Base-by-base conservation (phyloP, 768 basidiomycete genomes). In the Coprinopsis marcescibilis region DNA sequence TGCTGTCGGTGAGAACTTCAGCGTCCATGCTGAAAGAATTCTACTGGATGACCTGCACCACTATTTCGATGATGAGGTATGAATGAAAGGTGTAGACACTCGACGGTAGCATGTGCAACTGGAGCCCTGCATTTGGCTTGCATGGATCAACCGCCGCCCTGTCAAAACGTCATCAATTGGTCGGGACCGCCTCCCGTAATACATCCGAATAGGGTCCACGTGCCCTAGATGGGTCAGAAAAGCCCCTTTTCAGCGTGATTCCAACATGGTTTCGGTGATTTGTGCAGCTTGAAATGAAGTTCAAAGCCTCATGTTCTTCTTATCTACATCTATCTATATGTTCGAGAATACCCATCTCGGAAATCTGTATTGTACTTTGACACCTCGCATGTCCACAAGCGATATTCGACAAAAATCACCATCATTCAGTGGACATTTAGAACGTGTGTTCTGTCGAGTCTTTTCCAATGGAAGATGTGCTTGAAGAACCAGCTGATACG, bases 391-490 rank as follows among this genome's bases (percentile, higher is more conserved):
- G n/a, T n/a, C n/a, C n/a, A n/a, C 29, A 32, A 32, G 29, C 3
- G 43, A 38, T 3, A 14, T 39, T 20, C n/a, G 21, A n/a, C 34
- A 27, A 30, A 20, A 29, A 14, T 6, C 25, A 29, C 26, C 23
- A 19, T 23, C 25, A 13, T 13, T 17, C 7, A 8, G n/a, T 32
- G 29, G 8, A 32, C 8, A n/a, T 24, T 57, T 60, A 89, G 71
- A 94, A 95, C 10, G 74, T 69, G 57, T 92, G 82, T 64, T 95
- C 92, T 14, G 92, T 95, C 15, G 92, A 94, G 60, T 91, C 91
- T 58, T 82, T 80, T 23, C 92, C 92, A 48, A 82, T 65, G 13
- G 88, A 77, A 7, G 83, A 88, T 3, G 91, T 93, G 57, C 85
- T 88, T 24, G 90, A 90, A 8, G 89, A 92, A 46, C 91, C 91